These are phyloP conservation scores for Fusarium incarnatum DNA, from an alignment of 2,329 filamentous ascomycete species.

Conservation along the genomic window DNA sequence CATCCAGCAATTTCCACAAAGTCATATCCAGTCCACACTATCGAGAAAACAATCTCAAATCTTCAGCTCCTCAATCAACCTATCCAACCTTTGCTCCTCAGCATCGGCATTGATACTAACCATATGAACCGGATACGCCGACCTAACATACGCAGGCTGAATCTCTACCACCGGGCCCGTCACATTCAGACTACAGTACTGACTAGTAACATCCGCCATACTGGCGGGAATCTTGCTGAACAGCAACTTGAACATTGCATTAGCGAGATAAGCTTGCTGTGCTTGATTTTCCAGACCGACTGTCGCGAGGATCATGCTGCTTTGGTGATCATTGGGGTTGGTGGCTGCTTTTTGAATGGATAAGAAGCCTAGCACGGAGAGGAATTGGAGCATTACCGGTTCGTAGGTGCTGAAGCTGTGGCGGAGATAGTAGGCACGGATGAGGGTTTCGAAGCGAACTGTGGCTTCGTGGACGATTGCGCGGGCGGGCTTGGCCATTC, in stretches of 20 bases:
- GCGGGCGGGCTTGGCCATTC: background rate
- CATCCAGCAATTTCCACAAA: too few species aligned
- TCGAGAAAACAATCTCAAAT: background rate
- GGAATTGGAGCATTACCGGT: background rate
- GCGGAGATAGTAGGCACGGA: background rate
- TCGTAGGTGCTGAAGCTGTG: background rate
- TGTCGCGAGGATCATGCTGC: background rate
- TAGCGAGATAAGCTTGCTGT: background rate
- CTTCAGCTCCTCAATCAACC: background rate
- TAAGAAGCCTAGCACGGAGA: background rate
- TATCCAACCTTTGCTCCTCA: background rate
- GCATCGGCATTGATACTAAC: background rate
- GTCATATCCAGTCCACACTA: background rate
- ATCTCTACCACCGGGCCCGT: background rate
- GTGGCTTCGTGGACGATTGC: background rate
- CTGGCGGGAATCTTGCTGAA: background rate
- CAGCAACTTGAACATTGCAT: background rate
- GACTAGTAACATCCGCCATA: background rate
- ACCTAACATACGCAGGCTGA: background rate
- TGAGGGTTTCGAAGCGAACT: background rate
- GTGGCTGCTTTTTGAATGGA: background rate
- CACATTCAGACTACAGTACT: background rate
- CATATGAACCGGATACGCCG: background rate
- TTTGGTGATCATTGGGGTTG: background rate
- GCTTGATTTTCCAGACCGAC: background rate